Evolutionary conservation across 768 basidiomycete genomes (phyloP).

Genomic region (Lentinula raphanica): DNA sequence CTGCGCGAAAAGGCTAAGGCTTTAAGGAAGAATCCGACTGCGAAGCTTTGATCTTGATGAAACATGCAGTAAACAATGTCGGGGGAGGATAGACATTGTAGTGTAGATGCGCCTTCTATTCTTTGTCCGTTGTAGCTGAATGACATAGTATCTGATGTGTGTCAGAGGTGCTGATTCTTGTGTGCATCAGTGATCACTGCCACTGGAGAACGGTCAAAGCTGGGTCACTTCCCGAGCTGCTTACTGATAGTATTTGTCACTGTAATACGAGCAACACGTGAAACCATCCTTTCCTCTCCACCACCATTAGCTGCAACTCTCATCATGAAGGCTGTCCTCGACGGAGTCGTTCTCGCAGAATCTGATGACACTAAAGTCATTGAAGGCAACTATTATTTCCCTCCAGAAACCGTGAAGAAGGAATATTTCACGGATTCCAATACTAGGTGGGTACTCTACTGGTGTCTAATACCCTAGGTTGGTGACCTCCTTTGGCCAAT

Average conservation of each 20-base stretch:
- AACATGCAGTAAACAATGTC: too few species aligned
- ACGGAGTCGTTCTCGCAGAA: conserved; percentile 53
- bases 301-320: background rate
- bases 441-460: conserved; percentile 39
- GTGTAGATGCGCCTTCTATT: too few species aligned
- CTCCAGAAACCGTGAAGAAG: conserved; percentile 46
- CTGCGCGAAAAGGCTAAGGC: conserved; percentile 46
- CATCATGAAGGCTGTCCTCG: conserved; percentile 39
- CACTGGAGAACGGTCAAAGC: too few species aligned
- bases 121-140: too few species aligned
- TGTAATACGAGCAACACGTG: background rate
- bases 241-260: too few species aligned
- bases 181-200: too few species aligned
- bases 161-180: too few species aligned
- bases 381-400: conserved; percentile 74
- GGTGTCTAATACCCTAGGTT: background rate
- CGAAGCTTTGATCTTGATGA: conserved; percentile 17
- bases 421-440: conserved; percentile 43
- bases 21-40: conserved; percentile 15
- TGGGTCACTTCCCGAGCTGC: too few species aligned
- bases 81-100: too few species aligned
- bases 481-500: background rate
- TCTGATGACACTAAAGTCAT: conserved; percentile 49
- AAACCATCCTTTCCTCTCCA: background rate
- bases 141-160: too few species aligned